Conservation (phyloP, 2,329 filamentous ascomycete species). For the Nannizziopsis arthrosporioides region DNA sequence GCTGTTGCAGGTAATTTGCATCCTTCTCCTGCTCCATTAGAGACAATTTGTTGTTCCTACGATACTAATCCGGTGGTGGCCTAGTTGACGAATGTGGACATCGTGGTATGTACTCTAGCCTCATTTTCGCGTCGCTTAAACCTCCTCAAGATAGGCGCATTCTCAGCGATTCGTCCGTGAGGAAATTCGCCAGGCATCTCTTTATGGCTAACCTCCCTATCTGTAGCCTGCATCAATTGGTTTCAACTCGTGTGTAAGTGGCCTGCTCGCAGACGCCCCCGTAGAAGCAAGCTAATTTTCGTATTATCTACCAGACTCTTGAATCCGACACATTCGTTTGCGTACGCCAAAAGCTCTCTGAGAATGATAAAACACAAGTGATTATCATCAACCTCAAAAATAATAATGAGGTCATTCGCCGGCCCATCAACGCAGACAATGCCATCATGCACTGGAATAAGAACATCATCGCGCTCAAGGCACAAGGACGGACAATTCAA, state of each 20-base stretch:
- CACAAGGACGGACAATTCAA: constrained; percentile 85
- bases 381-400: constrained; percentile 98
- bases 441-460: constrained; percentile 98
- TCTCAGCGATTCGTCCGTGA: neutral
- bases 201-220: neutral
- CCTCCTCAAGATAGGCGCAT: neutral
- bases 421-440: constrained; percentile 97
- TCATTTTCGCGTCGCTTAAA: neutral
- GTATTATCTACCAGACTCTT: constrained; percentile 56
- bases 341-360: constrained; percentile 84
- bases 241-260: constrained; percentile 74
- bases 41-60: neutral
- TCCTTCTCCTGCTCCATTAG: neutral
- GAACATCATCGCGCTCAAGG: constrained; percentile 93
- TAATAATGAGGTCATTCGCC: constrained; percentile 84
- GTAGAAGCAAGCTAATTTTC: constrained; percentile 12
- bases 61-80: constrained; percentile 13
- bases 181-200: neutral
- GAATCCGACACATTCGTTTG: constrained; percentile 97
- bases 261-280: constrained; percentile 13
- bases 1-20: constrained; percentile 56
- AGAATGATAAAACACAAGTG: constrained; percentile 76
- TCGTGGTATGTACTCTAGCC: constrained; percentile 38
- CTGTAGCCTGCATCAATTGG: constrained; percentile 59
- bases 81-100: constrained; percentile 43